Conservation (phyloP, 768 basidiomycete genomes). For the Russula sp. region DNA sequence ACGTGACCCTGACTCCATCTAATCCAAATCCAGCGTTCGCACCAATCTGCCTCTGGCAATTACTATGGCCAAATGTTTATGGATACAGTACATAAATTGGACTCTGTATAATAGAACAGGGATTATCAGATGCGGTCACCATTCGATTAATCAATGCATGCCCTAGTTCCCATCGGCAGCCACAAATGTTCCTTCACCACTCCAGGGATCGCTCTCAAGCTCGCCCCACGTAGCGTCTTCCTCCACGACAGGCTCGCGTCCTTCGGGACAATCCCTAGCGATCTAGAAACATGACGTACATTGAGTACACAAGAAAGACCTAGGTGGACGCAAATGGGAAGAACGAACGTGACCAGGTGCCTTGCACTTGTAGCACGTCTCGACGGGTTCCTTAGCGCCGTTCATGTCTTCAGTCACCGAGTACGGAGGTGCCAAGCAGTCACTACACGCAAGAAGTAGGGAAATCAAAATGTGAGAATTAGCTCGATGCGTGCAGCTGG, state of each 20-base stretch:
- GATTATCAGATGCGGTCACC: neutral
- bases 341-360: constrained; percentile 79
- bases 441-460: constrained; percentile 44
- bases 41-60: no score
- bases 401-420: constrained; percentile 46
- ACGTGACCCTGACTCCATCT: neutral
- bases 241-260: constrained; percentile 29
- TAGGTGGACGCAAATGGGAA: neutral
- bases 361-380: constrained; percentile 87
- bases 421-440: constrained; percentile 76
- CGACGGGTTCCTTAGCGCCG: constrained; percentile 51
- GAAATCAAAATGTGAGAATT: constrained; percentile 6
- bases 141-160: constrained; percentile 1
- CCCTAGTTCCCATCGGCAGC: constrained; percentile 10
- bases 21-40: no score
- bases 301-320: neutral
- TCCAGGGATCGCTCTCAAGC: constrained; percentile 16
- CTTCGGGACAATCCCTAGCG: constrained; percentile 40
- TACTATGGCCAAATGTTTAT: neutral
- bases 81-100: constrained; percentile 13
- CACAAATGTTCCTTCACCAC: constrained; percentile 3
- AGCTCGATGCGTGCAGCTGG: neutral
- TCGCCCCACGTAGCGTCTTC: constrained; percentile 25
- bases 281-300: constrained; percentile 30
- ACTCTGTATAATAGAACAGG: constrained; percentile 12